A percentile compares a stretch with the other conserved stretches of the same genome.
These are phyloP conservation scores for Tulasnella sp. DNA, from an alignment of 768 basidiomycete genomes.

Conservation along the genomic window DNA sequence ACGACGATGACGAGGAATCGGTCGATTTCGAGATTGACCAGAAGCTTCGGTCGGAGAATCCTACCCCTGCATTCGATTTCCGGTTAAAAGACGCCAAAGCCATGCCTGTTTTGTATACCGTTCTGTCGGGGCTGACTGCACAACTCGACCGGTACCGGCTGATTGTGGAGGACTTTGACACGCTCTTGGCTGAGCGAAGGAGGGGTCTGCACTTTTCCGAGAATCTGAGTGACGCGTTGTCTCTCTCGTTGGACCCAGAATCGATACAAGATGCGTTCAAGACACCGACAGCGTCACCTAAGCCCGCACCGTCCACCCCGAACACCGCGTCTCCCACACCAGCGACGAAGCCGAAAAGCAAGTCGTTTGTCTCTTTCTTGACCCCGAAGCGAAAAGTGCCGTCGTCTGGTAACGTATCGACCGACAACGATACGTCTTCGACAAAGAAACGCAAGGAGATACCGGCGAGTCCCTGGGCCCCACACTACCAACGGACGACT, in stretches of 20 bases:
- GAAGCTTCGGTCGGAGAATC: slow-evolving; percentile 43
- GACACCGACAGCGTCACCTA: slow-evolving; percentile 31
- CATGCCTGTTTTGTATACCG: slow-evolving; percentile 66
- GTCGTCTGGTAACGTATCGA: no score
- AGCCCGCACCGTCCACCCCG: slow-evolving; percentile 25
- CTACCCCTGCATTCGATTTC: slow-evolving; percentile 44
- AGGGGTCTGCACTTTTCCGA: slow-evolving; percentile 85
- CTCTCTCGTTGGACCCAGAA: slow-evolving; percentile 43
- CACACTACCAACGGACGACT: slow-evolving; percentile 71
- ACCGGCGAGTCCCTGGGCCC: slow-evolving; percentile 61
- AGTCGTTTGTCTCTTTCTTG: slow-evolving; percentile 14
- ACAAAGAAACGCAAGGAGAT: slow-evolving; percentile 27
- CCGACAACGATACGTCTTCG: background rate
- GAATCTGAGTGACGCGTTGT: slow-evolving; percentile 81
- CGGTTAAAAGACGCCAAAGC: slow-evolving; percentile 52
- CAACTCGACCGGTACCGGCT: slow-evolving; percentile 74
- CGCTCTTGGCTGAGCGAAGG: slow-evolving; percentile 69
- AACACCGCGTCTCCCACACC: slow-evolving; percentile 23
- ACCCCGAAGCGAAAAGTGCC: background rate
- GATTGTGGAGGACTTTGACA: slow-evolving; percentile 67
- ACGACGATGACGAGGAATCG: slow-evolving; percentile 67
- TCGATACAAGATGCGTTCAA: slow-evolving; percentile 33
- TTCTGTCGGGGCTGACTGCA: slow-evolving; percentile 65
- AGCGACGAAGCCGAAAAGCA: slow-evolving; percentile 17
- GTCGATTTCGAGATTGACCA: slow-evolving; percentile 65